Conservation (phyloP, 1,139 yeast species). For the Candida sp. region DNA sequence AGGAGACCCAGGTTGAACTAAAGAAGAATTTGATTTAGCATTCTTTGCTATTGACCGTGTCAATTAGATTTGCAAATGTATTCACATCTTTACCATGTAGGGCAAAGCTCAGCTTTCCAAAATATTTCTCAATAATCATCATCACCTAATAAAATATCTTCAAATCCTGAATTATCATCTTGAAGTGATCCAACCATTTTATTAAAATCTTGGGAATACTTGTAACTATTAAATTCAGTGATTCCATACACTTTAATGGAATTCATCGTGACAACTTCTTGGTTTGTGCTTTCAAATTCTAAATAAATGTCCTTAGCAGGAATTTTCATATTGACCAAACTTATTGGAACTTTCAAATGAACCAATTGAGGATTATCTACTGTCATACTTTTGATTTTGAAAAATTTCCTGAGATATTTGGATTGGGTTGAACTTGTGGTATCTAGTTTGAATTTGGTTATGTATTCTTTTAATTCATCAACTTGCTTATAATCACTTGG, state of each 20-base stretch:
- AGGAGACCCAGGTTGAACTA: no score
- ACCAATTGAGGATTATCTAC: conserved; percentile 11
- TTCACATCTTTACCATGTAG: no score
- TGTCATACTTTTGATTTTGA: conserved; percentile 27
- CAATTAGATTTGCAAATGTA: no score
- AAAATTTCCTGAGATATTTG: conserved; percentile 29
- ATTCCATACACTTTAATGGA: conserved; percentile 39
- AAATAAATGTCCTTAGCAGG: conserved; percentile 34
- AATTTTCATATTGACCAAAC: conserved; percentile 31
- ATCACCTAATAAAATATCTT: conserved; percentile 10
- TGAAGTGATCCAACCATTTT: conserved; percentile 15
- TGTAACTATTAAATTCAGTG: conserved; percentile 27
- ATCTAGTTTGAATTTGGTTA: conserved; percentile 1
- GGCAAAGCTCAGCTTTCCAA: no score
- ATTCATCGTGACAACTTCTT: conserved; percentile 20
- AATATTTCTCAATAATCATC: conserved; percentile 4
- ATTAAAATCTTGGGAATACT: conserved; percentile 22
- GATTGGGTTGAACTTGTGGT: conserved; percentile 8
- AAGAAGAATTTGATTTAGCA: no score
- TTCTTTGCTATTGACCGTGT: no score
- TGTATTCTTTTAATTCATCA: conserved; percentile 6
- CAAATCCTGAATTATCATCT: conserved; percentile 8
- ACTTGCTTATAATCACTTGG: conserved; percentile 20
- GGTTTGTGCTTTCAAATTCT: conserved; percentile 20
- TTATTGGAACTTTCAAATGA: conserved; percentile 33